phyloP scores from a whole-genome alignment of 495 filamentous ascomycete genomes.

The Gamarada debralockiae region DNA sequence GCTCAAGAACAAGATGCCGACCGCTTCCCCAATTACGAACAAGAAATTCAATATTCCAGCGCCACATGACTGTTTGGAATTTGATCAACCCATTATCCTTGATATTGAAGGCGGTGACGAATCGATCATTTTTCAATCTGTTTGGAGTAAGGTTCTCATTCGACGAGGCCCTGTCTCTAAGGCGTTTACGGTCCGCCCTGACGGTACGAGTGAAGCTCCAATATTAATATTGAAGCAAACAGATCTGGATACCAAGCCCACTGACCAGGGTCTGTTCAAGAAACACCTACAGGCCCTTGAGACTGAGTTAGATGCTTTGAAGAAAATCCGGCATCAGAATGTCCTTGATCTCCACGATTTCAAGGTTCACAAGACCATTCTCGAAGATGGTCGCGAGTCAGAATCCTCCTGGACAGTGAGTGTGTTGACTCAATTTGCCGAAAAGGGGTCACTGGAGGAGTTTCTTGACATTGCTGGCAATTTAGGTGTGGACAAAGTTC shows the following conservation, averaged over 20 bases:
- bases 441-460: slow-evolving; percentile 54
- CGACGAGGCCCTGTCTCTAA: slow-evolving; percentile 53
- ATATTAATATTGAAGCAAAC: slow-evolving; percentile 69
- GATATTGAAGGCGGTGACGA: slow-evolving; percentile 51
- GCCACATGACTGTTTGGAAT: slow-evolving; percentile 49
- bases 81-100: slow-evolving; percentile 66
- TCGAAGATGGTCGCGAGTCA: slow-evolving; percentile 32
- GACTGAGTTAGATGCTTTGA: slow-evolving; percentile 64
- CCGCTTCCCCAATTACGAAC: slow-evolving; percentile 30
- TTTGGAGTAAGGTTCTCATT: slow-evolving; percentile 57
- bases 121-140: slow-evolving; percentile 55
- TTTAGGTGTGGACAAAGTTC: slow-evolving; percentile 66
- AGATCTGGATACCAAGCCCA: slow-evolving; percentile 50
- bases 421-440: slow-evolving; percentile 71
- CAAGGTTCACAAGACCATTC: slow-evolving; percentile 55
- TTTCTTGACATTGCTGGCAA: slow-evolving; percentile 66
- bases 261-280: slow-evolving; percentile 55
- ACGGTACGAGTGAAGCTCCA: slow-evolving; percentile 47
- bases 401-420: slow-evolving; percentile 69
- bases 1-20: slow-evolving; percentile 30
- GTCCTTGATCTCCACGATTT: slow-evolving; percentile 76
- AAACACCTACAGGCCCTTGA: slow-evolving; percentile 64
- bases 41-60: slow-evolving; percentile 26
- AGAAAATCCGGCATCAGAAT: slow-evolving; percentile 71
- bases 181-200: slow-evolving; percentile 65